Evolutionary conservation across 2,329 filamentous ascomycete genomes (phyloP), one percentile per base, ranked within the genome.

Genomic region (Hypoxylon rubiginosum): DNA sequence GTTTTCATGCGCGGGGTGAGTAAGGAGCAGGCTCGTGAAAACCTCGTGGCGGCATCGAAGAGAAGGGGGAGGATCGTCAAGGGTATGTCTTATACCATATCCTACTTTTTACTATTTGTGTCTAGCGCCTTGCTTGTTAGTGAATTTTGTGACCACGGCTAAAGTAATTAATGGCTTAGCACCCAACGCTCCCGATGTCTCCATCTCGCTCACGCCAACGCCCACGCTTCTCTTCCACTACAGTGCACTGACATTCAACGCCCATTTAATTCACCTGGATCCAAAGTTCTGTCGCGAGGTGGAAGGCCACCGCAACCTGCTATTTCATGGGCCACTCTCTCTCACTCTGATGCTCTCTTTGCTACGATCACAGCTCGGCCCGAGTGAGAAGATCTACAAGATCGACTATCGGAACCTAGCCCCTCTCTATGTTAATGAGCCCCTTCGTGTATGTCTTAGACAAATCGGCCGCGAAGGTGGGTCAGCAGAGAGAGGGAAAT

Each of bases 211-310:
- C 24, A 86, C 81, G 0, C 93, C 94, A 0, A 90, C 90, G 2
- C 83, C 87, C 2, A 82, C 86, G 4, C 86, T 97, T 4, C 88
- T 99, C 58, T 97, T 97, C 81, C 89, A 94, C 63, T 98, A 95
- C 83, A 96, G 92, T 19, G 94, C 94, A 0, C 86, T 99, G 34
- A 95, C 92, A 2, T 94, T 93, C 83, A 99, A 99, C 79, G 93
- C 93, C 1, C 96, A 99, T 79, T 84, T 86, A 15, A 97, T 99
- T 72, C 96, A 99, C 80, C 84, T 97, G 21, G 92, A 97, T 77
- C 86, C 85, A 1, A 75, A 84, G 46, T 97, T 93, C 79, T 90
- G 89, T 55, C 85, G 85, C 41, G 82, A 86, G 11, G 82, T 90
- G 11, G 96, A 98, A 78, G 92, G 92, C 10, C 90, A 97, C 76